Evolutionary conservation across 2,329 filamentous ascomycete genomes (phyloP).

Genomic region (Sphaceloma murrayae): DNA sequence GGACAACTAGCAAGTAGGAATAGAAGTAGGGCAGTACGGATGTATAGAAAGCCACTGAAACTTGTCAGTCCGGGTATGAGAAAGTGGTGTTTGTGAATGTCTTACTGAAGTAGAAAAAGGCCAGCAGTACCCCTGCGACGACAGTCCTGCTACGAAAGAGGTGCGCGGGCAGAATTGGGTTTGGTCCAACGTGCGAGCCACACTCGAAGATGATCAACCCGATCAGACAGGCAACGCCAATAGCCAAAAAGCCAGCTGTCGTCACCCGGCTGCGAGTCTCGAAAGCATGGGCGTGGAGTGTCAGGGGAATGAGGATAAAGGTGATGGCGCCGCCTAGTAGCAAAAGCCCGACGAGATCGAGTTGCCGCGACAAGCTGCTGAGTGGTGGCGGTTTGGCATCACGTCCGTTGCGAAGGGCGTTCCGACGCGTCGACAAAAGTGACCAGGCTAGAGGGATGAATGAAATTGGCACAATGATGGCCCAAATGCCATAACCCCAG

Average conservation of each 20-base stretch:
- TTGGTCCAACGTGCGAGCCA: constrained; percentile 41
- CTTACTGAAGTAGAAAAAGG: constrained; percentile 61
- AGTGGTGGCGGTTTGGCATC: constrained; percentile 34
- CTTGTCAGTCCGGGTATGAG: constrained; percentile 17
- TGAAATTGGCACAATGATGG: constrained; percentile 47
- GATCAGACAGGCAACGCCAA: constrained; percentile 50
- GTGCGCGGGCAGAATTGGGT: constrained; percentile 49
- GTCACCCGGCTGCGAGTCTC: constrained; percentile 35
- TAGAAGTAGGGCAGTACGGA: constrained; percentile 60
- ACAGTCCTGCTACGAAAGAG: constrained; percentile 55
- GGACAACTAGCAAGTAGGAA: constrained; percentile 58
- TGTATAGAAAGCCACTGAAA: constrained; percentile 57
- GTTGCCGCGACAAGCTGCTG: constrained; percentile 45
- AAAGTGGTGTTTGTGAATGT: constrained; percentile 14
- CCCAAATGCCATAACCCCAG: constrained; percentile 56
- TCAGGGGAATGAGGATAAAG: constrained; percentile 41
- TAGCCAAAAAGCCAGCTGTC: constrained; percentile 45
- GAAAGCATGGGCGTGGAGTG: constrained; percentile 32
- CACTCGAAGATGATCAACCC: constrained; percentile 49
- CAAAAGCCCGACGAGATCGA: constrained; percentile 42
- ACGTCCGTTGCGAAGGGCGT: constrained; percentile 42
- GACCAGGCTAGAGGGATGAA: constrained; percentile 47
- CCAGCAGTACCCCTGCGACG: constrained; percentile 51
- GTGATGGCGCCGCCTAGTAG: constrained; percentile 44
- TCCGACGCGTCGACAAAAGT: constrained; percentile 43